phyloP scores from a whole-genome alignment of 2,329 filamentous ascomycete genomes.

The Fusarium sp. region DNA sequence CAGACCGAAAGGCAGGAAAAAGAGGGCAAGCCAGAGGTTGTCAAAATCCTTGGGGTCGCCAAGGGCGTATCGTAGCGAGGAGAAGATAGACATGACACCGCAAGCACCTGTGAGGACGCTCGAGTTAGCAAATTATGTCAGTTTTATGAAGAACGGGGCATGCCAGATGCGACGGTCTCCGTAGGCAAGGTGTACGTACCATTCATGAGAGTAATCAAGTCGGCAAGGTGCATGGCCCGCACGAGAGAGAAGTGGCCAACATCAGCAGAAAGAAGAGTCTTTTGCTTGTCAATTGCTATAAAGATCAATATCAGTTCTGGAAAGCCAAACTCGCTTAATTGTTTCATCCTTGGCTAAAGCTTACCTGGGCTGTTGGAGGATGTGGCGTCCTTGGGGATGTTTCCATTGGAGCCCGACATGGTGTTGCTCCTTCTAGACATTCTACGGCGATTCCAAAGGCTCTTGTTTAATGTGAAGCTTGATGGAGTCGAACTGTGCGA shows the following conservation, averaged over 20 bases:
- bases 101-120: slow-evolving; percentile 69
- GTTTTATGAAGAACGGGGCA: neutral
- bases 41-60: slow-evolving; percentile 70
- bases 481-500: neutral
- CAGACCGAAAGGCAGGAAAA: slow-evolving; percentile 88
- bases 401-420: slow-evolving; percentile 45
- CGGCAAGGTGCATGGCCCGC: slow-evolving; percentile 77
- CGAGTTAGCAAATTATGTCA: slow-evolving; percentile 2
- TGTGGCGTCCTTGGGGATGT: slow-evolving; percentile 42
- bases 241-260: slow-evolving; percentile 78
- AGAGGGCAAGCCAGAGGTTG: slow-evolving; percentile 84
- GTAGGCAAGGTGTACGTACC: slow-evolving; percentile 54
- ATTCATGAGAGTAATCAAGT: slow-evolving; percentile 86
- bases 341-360: slow-evolving; percentile 15
- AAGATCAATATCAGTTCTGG: slow-evolving; percentile 3
- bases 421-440: slow-evolving; percentile 72
- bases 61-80: slow-evolving; percentile 91
- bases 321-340: neutral
- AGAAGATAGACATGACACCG: slow-evolving; percentile 94
- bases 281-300: slow-evolving; percentile 77
- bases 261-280: slow-evolving; percentile 73
- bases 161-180: neutral
- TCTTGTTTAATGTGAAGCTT: neutral
- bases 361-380: slow-evolving; percentile 49
- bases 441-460: slow-evolving; percentile 28